Conservation (phyloP, 2,329 filamentous ascomycete species). For the Ophiostoma populinum region DNA sequence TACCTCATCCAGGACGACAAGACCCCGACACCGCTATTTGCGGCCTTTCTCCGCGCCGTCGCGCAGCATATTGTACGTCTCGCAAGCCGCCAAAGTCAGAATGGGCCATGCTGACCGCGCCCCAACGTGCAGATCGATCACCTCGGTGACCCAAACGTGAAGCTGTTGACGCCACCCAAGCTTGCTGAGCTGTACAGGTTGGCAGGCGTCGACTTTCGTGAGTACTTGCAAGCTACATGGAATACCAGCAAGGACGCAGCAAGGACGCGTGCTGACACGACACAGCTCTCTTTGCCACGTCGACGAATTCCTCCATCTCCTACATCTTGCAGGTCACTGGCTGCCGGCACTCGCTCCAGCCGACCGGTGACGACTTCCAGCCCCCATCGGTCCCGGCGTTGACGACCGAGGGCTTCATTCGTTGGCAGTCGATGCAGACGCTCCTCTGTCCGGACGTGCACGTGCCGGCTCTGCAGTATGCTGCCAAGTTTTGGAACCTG, state of each 20-base stretch:
- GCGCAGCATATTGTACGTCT: conserved; percentile 50
- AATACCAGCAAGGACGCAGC: not conserved
- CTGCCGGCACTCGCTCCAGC: conserved; percentile 76
- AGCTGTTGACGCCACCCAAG: conserved; percentile 45
- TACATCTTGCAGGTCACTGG: conserved; percentile 87
- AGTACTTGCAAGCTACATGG: conserved; percentile 20
- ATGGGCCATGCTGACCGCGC: conserved; percentile 2
- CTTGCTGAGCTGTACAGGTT: conserved; percentile 61
- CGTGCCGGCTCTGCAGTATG: conserved; percentile 64
- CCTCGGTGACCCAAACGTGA: conserved; percentile 38
- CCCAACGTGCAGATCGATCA: conserved; percentile 31
- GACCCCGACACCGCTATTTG: conserved; percentile 46
- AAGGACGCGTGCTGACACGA: too few relatives aligned
- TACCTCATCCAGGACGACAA: conserved; percentile 54
- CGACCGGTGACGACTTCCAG: conserved; percentile 53
- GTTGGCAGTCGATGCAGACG: conserved; percentile 87
- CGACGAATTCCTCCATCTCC: conserved; percentile 57
- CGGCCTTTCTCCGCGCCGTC: conserved; percentile 51
- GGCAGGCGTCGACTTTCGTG: conserved; percentile 60
- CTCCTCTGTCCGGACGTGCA: conserved; percentile 79
- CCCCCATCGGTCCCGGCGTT: conserved; percentile 68
- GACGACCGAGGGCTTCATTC: conserved; percentile 68
- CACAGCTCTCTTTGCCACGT: conserved; percentile 57
- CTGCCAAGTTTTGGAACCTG: conserved; percentile 61
- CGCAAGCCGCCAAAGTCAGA: too few relatives aligned